A percentile compares a stretch with the other conserved stretches of the same genome.
phyloP scores from a whole-genome alignment of 345 rosid genomes.

The Arabis alpina region DNA sequence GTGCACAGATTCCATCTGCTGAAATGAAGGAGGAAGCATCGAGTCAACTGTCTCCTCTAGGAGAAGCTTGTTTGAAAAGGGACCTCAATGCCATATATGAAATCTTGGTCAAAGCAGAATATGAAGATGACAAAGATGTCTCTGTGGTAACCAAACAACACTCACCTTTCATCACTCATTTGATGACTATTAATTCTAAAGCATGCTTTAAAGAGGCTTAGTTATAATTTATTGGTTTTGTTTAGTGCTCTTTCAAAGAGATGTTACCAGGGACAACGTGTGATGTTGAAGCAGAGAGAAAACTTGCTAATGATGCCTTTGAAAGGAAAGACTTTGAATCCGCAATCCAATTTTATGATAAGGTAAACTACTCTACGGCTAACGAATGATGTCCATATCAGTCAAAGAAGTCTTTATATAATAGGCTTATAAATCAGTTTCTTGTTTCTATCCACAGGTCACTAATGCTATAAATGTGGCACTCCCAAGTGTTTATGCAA shows the following conservation, averaged over 20 bases:
- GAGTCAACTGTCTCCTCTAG: conserved; percentile 70
- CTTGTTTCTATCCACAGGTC: conserved; percentile 52
- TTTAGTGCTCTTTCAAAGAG: conserved; percentile 80
- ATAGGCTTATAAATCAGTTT: background rate
- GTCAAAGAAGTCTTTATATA: background rate
- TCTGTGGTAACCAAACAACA: conserved; percentile 56
- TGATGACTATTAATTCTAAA: background rate
- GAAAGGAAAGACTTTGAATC: conserved; percentile 79
- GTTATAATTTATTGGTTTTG: background rate
- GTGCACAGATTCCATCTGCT: conserved; percentile 17
- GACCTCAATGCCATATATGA: conserved; percentile 88
- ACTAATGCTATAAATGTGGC: conserved; percentile 62
- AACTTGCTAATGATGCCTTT: conserved; percentile 81
- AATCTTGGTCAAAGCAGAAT: conserved; percentile 68
- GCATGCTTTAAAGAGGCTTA: conserved; percentile 17
- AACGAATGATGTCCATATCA: conserved; percentile 7
- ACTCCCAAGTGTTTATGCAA: conserved; percentile 86
- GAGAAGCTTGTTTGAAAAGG: conserved; percentile 82
- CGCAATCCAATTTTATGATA: conserved; percentile 80
- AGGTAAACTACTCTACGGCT: conserved; percentile 48
- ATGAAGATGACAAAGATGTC: too few relatives aligned
- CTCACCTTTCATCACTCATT: too few relatives aligned
- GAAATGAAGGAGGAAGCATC: background rate
- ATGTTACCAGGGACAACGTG: conserved; percentile 80
- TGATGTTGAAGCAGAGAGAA: conserved; percentile 76